These are phyloP conservation scores for Termitomyces sp. DNA, from an alignment of 768 basidiomycete species.

Conservation along the genomic window DNA sequence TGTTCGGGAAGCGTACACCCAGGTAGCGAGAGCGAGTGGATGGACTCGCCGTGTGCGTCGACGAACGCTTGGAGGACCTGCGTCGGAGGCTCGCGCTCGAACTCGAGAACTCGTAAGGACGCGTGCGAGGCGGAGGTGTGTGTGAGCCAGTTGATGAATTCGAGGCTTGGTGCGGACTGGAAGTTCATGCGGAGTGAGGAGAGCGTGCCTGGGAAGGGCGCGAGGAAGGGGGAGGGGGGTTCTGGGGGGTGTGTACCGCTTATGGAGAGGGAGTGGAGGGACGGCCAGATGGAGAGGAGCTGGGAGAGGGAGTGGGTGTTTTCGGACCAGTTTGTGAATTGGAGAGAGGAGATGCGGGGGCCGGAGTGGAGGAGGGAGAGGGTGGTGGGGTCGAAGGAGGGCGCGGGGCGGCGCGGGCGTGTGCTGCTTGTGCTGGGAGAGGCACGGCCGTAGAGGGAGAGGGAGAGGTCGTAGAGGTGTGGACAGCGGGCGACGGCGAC, in stretches of 20 bases:
- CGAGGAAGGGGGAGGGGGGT: conserved; percentile 39
- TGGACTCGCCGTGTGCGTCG: conserved; percentile 42
- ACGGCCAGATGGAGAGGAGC: conserved; percentile 64
- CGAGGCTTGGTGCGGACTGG: conserved; percentile 58
- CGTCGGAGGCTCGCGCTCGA: conserved; percentile 58
- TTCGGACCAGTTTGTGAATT: conserved; percentile 73
- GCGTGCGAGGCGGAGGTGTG: conserved; percentile 42
- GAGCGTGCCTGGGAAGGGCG: conserved; percentile 48
- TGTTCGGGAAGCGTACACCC: conserved; percentile 49
- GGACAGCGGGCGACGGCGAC: conserved; percentile 56
- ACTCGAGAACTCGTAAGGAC: conserved; percentile 51
- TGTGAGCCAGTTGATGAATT: conserved; percentile 71
- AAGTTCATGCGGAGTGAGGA: conserved; percentile 62
- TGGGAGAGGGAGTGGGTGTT: conserved; percentile 55
- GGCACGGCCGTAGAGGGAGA: conserved; percentile 59
- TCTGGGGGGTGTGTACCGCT: conserved; percentile 60
- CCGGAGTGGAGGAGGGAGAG: conserved; percentile 52
- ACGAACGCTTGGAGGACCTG: conserved; percentile 57
- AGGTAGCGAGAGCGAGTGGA: conserved; percentile 59
- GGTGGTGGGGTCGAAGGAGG: conserved; percentile 53
- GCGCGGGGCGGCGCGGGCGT: conserved; percentile 49
- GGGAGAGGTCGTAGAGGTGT: conserved; percentile 51
- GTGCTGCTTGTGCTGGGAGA: conserved; percentile 44
- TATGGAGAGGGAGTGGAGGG: conserved; percentile 53
- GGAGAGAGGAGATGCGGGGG: conserved; percentile 51